phyloP scores from a whole-genome alignment of 306 rosid species.

The Acacia melanoxylon region DNA sequence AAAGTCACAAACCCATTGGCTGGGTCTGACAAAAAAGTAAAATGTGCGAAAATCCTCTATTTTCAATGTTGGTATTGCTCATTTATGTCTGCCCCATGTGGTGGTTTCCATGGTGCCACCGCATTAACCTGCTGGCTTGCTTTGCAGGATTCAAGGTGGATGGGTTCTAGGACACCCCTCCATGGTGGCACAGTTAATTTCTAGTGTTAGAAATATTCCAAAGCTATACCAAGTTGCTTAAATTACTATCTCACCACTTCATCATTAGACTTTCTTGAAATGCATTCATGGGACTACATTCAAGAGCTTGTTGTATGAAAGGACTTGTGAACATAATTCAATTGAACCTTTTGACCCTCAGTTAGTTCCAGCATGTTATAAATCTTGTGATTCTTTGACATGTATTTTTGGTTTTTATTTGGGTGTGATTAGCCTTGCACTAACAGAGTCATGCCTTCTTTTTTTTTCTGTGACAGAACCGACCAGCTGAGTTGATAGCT shows the following conservation, averaged over 20 bases:
- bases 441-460: slow-evolving; percentile 27
- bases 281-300: not conserved
- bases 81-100: not conserved
- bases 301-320: not conserved
- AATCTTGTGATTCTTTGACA: slow-evolving; percentile 8
- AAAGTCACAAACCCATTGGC: not conserved
- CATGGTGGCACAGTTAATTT: not conserved
- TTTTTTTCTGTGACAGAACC: slow-evolving; percentile 60
- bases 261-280: not conserved
- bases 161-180: not conserved
- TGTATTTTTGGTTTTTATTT: slow-evolving; percentile 18
- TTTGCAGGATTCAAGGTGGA: not conserved
- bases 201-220: not conserved
- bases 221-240: not conserved
- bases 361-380: not conserved
- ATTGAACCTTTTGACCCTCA: slow-evolving; percentile 16
- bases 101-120: not conserved
- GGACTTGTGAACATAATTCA: slow-evolving; percentile 20
- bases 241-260: not conserved
- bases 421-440: slow-evolving; percentile 21
- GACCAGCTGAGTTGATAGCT: slow-evolving; percentile 96
- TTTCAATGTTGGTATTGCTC: not conserved
- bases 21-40: not conserved
- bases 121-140: not conserved
- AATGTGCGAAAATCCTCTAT: not conserved